These are phyloP conservation scores for Leccinum angustisporum DNA, from an alignment of 1,284 basidiomycete genomes.

Conservation along the genomic window DNA sequence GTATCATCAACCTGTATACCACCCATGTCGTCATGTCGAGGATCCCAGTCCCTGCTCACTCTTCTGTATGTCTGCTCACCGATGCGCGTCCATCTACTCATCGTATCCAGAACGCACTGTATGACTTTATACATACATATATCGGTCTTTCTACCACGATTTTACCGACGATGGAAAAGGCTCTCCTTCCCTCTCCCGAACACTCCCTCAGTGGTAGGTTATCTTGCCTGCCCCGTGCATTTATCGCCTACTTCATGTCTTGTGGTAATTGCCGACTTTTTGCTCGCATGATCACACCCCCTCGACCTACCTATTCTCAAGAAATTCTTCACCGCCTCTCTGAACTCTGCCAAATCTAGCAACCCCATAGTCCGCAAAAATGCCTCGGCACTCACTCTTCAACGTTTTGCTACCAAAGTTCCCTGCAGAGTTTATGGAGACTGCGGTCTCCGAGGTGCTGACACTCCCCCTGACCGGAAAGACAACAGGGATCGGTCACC, in stretches of 20 bases:
- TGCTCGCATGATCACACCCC: constrained; percentile 54
- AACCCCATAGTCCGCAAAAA: constrained; percentile 64
- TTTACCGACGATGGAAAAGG: constrained; percentile 71
- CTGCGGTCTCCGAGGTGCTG: constrained; percentile 65
- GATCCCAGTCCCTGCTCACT: constrained; percentile 47
- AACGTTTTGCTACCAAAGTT: constrained; percentile 46
- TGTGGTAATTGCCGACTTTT: constrained; percentile 55
- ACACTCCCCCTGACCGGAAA: constrained; percentile 78
- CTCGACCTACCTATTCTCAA: constrained; percentile 53
- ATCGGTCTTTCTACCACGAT: constrained; percentile 33
- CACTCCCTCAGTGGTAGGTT: constrained; percentile 57
- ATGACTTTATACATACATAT: constrained; percentile 58
- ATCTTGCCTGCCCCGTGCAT: background rate
- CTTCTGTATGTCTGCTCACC: constrained; percentile 41
- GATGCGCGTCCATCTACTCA: constrained; percentile 9
- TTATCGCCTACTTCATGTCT: constrained; percentile 5
- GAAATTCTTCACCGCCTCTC: constrained; percentile 61
- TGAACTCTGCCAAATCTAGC: constrained; percentile 78
- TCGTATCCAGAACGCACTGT: constrained; percentile 44
- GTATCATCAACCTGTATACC: constrained; percentile 54
- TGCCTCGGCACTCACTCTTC: constrained; percentile 65
- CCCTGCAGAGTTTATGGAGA: constrained; percentile 34
- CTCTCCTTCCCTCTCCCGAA: constrained; percentile 73
- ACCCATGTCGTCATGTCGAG: constrained; percentile 59
- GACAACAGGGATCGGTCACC: constrained; percentile 83